These are phyloP conservation scores for Naganishia sp. DNA, from an alignment of 1,284 basidiomycete species.

Conservation along the genomic window DNA sequence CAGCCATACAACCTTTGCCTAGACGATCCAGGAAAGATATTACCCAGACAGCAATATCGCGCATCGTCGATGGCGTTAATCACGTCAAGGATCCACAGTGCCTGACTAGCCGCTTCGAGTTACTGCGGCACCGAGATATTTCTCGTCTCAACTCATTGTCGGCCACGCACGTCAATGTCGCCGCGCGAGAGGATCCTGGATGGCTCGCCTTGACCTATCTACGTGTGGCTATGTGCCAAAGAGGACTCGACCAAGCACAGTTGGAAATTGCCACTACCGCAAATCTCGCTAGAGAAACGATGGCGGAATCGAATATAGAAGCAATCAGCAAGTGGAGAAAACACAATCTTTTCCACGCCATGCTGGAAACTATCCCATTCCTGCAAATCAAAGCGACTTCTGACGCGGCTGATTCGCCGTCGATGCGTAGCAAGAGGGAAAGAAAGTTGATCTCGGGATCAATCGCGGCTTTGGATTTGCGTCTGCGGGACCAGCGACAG, in stretches of 20 bases:
- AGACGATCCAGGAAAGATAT: background rate
- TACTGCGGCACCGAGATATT: conserved; percentile 13
- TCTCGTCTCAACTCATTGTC: background rate
- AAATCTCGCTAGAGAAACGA: background rate
- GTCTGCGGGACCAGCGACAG: conserved; percentile 16
- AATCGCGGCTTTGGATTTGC: background rate
- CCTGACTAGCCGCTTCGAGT: conserved; percentile 24
- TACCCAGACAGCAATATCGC: conserved; percentile 2
- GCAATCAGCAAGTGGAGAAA: conserved; percentile 15
- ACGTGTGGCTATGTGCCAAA: conserved; percentile 1
- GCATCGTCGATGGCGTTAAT: background rate
- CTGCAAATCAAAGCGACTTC: background rate
- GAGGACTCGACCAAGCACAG: background rate
- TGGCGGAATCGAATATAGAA: background rate
- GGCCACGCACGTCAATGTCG: conserved; percentile 7
- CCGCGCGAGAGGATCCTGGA: conserved; percentile 20
- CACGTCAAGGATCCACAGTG: conserved; percentile 14
- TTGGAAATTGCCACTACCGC: background rate
- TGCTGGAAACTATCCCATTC: background rate
- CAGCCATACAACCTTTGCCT: too few relatives aligned
- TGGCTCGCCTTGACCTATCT: conserved; percentile 22
- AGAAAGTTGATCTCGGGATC: background rate
- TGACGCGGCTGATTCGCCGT: background rate
- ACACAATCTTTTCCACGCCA: conserved; percentile 11
- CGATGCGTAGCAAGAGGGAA: too few relatives aligned